Percentiles rank a stretch among this genome's conserved stretches.
Evolutionary conservation across 2,329 filamentous ascomycete genomes (phyloP).

Genomic region (Venturia effusa): DNA sequence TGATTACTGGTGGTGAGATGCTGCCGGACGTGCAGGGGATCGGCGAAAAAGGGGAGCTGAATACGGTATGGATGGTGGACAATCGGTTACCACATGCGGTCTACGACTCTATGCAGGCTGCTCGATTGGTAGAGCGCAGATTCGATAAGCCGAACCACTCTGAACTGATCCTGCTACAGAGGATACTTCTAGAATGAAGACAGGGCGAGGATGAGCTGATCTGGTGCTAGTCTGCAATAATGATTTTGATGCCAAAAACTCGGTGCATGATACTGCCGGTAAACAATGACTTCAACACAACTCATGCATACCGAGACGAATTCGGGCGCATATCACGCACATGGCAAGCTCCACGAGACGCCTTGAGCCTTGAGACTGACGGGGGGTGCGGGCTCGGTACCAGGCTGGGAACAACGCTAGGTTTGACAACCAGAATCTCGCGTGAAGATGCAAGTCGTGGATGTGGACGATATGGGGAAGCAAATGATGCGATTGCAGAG

Average conservation of each 20-base stretch:
- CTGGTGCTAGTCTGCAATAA: background rate
- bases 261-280: no score
- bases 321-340: background rate
- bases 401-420: background rate
- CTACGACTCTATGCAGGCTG: background rate
- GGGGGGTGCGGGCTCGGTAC: conserved; percentile 1
- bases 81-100: background rate
- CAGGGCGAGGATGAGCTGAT: background rate
- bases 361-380: background rate
- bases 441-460: background rate
- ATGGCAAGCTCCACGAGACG: background rate
- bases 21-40: background rate
- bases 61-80: background rate
- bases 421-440: background rate
- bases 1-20: background rate
- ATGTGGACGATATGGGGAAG: background rate
- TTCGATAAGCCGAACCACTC: background rate
- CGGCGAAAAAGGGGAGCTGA: background rate
- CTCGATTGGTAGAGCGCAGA: background rate
- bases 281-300: background rate
- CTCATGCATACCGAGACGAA: background rate
- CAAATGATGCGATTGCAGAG: background rate
- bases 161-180: background rate
- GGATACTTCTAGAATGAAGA: background rate
- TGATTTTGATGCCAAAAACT: background rate